These are phyloP conservation scores for Linnemannia elongata DNA, from an alignment of 192 early-diverging fungal genomes.

Conservation along the genomic window DNA sequence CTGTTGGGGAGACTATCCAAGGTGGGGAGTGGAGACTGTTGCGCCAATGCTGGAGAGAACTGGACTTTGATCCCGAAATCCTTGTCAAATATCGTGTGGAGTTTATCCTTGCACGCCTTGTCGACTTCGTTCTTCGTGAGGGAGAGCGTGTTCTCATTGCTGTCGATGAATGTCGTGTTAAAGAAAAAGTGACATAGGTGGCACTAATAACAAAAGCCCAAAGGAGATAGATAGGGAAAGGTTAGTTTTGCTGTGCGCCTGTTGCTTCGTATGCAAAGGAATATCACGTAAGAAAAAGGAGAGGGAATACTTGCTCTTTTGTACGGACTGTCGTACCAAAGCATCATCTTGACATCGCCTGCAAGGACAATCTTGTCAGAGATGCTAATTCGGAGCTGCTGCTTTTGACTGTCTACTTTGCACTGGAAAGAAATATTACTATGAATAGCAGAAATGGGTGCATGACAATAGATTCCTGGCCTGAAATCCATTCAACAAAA, in stretches of 20 bases:
- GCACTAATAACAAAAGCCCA: not conserved
- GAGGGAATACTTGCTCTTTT: constrained; percentile 42
- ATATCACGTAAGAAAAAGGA: not conserved
- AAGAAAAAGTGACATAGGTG: constrained; percentile 62
- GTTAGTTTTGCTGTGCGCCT: not conserved
- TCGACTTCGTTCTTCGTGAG: constrained; percentile 57
- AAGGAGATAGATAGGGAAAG: not conserved
- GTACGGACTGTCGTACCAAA: constrained; percentile 48
- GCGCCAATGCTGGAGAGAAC: constrained; percentile 29
- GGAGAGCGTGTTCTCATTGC: constrained; percentile 2
- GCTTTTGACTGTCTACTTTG: constrained; percentile 16
- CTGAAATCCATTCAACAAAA: not conserved
- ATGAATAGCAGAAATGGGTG: not conserved
- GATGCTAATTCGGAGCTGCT: constrained; percentile 41
- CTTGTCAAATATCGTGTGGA: constrained; percentile 48
- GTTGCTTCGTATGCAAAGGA: not conserved
- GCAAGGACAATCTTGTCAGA: constrained; percentile 46
- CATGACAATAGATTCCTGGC: not conserved
- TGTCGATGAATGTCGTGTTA: constrained; percentile 61
- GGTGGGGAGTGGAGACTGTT: constrained; percentile 34
- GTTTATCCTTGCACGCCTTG: constrained; percentile 56
- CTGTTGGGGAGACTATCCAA: constrained; percentile 39
- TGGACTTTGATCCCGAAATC: constrained; percentile 40
- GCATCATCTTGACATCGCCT: constrained; percentile 53
- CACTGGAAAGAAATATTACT: constrained; percentile 20